phyloP scores from a whole-genome alignment of 306 rosid genomes.

The Sicyos baderoa region DNA sequence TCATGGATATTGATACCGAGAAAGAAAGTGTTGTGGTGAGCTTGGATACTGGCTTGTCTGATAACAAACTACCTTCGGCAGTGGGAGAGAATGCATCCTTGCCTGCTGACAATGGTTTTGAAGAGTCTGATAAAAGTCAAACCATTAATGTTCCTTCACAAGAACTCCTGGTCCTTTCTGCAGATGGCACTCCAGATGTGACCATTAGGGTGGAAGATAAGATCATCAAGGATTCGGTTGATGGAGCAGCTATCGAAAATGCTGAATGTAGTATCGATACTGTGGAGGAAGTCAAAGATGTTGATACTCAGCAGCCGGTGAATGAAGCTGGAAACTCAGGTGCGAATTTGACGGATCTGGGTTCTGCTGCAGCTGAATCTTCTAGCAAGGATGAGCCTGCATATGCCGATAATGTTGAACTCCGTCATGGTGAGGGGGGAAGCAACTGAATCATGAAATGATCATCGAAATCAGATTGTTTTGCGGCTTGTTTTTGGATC shows the following conservation, averaged over 20 bases:
- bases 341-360: background rate
- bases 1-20: background rate
- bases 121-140: constrained; percentile 2
- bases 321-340: constrained; percentile 26
- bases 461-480: background rate
- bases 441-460: background rate
- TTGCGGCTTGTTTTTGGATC: background rate
- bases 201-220: background rate
- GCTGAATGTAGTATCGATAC: background rate
- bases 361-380: background rate
- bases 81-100: constrained; percentile 6
- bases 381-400: background rate
- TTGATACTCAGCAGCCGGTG: constrained; percentile 22
- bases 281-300: constrained; percentile 21
- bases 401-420: background rate
- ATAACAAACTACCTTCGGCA: constrained; percentile 1
- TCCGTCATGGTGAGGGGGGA: background rate
- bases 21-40: background rate
- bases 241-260: constrained; percentile 20
- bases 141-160: background rate
- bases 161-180: background rate
- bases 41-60: background rate
- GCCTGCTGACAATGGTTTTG: background rate
- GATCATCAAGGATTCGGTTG: constrained; percentile 24
- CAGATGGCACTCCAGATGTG: constrained; percentile 2